Evolutionary conservation across 2,329 filamentous ascomycete species (phyloP), one percentile per base, ranked within the genome.

Genomic region (Pseudogymnoascus destructans): DNA sequence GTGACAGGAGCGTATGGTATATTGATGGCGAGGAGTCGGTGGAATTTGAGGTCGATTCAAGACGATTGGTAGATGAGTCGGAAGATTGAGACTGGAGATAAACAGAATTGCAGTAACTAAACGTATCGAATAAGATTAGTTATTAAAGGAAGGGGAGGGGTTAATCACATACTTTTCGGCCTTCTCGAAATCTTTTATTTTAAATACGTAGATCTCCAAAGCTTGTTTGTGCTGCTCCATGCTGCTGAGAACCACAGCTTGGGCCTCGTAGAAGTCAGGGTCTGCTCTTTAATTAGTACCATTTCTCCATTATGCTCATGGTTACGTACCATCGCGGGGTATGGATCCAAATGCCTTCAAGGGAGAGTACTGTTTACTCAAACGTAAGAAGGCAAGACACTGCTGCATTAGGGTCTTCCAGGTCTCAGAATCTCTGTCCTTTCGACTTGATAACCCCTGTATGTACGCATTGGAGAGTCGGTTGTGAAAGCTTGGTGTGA

Each of bases 151-250:
- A 46, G 40, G 11, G 23, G 17, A 19, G 9, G 38, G 3, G 46
- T 49, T 32, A 8, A 15, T 30, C 19, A 76, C 83, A 61, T 74
- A 95, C 85, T 95, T 89, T 79, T 98, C 93, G 30, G 93, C 93
- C 72, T 95, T 97, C 10, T 74, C 75, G 62, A 88, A 92, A 70
- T 95, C 86, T 64, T 87, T 76, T 70, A 98, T 81, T 70, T 92
- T 93, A 73, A 96, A 98, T 25, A 97, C 92, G 69, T 95, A 98
- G 57, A 98, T 95, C 69, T 93, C 87, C n/a, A 98, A 75, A 0
- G 93, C 93, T 72, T 97, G 90, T 68, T 89, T 91, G 73, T 98
- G 91, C 66, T 92, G 86, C 5, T 89, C 89, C 88, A 97, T 95
- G 65, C 93, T 95, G 71, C 89, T 90, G 36, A 97, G 80, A 17